Evolutionary conservation across 306 rosid species (phyloP).

Genomic region (Fragaria nilgerrensis): DNA sequence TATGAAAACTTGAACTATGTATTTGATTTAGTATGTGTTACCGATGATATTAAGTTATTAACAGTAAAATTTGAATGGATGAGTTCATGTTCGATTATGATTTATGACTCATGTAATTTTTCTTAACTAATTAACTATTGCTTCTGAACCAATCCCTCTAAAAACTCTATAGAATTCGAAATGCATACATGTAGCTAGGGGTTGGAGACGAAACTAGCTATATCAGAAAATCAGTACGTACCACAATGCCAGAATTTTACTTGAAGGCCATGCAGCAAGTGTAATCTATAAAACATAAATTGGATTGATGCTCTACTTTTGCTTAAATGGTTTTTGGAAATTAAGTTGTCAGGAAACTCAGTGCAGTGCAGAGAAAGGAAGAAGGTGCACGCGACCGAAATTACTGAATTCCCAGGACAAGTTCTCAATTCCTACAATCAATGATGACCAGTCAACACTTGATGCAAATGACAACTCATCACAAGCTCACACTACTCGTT

Average conservation of each 20-base stretch:
- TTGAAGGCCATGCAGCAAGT: background rate
- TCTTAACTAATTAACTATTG: no score
- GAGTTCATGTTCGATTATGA: no score
- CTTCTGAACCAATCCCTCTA: no score
- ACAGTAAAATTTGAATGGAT: no score
- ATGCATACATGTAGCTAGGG: no score
- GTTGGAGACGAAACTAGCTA: background rate
- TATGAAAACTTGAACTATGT: no score
- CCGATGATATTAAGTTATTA: no score
- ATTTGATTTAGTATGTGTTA: no score
- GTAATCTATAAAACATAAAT: background rate
- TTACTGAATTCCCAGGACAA: background rate
- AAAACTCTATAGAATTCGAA: no score
- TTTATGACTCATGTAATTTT: no score
- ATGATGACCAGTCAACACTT: background rate
- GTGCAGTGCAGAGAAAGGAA: conserved; percentile 1
- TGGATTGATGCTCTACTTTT: background rate
- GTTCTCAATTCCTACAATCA: background rate
- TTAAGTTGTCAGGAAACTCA: background rate
- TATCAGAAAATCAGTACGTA: background rate
- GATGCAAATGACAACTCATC: background rate
- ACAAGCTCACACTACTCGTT: background rate
- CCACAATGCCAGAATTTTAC: background rate
- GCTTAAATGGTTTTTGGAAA: background rate
- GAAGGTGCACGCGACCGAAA: background rate